These are phyloP conservation scores for Populus simonii DNA, from an alignment of 345 rosid species.

Conservation along the genomic window DNA sequence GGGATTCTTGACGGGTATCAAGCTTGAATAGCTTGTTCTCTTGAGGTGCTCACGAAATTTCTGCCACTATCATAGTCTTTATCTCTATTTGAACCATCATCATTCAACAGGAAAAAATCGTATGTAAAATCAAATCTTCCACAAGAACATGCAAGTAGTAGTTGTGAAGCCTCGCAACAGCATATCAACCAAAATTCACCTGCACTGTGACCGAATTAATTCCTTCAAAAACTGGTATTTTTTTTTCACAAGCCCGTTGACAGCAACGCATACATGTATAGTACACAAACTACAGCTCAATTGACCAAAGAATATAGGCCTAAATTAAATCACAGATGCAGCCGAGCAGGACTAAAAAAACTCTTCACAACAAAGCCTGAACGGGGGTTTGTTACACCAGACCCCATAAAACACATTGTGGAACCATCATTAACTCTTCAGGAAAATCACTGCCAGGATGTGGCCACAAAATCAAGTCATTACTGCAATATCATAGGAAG, in stretches of 20 bases:
- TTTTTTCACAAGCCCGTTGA: not conserved
- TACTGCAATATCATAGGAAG: not conserved
- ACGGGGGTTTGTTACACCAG: not conserved
- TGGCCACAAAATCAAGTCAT: not conserved
- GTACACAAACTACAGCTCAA: conserved; percentile 3
- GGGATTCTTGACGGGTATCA: too few species aligned
- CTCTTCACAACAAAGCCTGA: conserved; percentile 7
- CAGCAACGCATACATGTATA: not conserved
- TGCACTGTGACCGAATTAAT: not conserved
- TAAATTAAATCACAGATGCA: conserved; percentile 12
- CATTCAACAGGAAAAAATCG: not conserved
- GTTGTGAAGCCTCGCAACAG: not conserved
- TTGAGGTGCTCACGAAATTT: not conserved
- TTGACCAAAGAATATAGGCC: conserved; percentile 2
- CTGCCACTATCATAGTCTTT: not conserved
- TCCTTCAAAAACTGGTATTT: not conserved
- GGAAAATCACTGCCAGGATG: not conserved
- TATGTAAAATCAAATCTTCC: not conserved
- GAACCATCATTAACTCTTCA: not conserved
- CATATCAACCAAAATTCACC: not conserved
- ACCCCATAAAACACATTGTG: not conserved
- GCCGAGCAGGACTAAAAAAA: conserved; percentile 2
- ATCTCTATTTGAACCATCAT: not conserved
- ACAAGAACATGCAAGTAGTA: not conserved
- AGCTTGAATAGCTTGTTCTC: not conserved